Evolutionary conservation across 164 flowering plant species (phyloP).

Genomic region (Saururus chinensis): DNA sequence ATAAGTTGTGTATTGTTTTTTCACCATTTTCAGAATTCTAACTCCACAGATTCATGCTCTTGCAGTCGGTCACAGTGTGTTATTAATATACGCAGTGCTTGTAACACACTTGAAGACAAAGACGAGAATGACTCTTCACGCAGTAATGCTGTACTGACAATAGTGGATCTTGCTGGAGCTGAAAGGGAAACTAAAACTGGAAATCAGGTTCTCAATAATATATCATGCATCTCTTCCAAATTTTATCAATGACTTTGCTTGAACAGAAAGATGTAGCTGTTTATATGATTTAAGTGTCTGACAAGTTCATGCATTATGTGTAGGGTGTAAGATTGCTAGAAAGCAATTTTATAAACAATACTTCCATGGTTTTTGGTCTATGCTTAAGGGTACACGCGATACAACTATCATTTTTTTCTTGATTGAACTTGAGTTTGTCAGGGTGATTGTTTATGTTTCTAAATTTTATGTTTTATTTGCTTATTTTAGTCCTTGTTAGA

Average conservation of each 20-base stretch:
- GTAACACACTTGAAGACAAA: conserved; percentile 11
- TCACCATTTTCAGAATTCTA: neutral
- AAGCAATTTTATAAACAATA: conserved; percentile 90
- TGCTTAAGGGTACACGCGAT: conserved; percentile 59
- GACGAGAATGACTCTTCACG: conserved; percentile 17
- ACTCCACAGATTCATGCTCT: neutral
- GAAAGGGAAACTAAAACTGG: conserved; percentile 86
- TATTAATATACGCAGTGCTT: conserved; percentile 41
- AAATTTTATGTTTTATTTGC: neutral
- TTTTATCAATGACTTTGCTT: neutral
- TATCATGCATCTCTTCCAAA: too few relatives aligned
- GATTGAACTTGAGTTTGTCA: neutral
- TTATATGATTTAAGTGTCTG: neutral
- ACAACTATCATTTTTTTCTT: conserved; percentile 1
- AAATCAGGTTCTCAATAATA: conserved; percentile 48
- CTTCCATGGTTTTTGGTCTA: conserved; percentile 85
- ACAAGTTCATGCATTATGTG: neutral
- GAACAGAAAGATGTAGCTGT: too few relatives aligned
- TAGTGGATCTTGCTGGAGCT: conserved; percentile 91
- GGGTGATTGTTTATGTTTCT: neutral
- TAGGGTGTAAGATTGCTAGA: conserved; percentile 74
- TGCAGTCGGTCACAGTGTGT: conserved; percentile 92
- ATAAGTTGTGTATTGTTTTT: too few relatives aligned
- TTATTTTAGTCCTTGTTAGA: conserved; percentile 65
- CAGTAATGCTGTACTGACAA: conserved; percentile 41